Evolutionary conservation across 1,284 basidiomycete species (phyloP), one percentile per base, ranked within the genome.

Genomic region (Puccinia hordei): DNA sequence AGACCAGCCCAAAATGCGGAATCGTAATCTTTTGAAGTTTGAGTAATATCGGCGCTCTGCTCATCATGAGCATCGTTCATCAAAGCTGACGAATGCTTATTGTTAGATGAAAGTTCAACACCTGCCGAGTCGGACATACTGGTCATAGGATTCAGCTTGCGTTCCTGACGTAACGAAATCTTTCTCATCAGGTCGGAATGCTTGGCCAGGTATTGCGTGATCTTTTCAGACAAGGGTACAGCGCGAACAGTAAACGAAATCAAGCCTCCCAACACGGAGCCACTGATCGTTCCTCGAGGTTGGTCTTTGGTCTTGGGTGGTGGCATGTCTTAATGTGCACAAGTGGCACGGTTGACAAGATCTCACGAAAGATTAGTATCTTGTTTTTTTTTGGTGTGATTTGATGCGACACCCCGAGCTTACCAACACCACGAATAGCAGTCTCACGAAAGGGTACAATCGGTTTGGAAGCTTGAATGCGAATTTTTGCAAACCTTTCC

Each of bases 401-500:
- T 59, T 72, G 27, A 61, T 72, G n/a, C 19, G 15, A 12, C 27
- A 6, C 46, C 13, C 22, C 15, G 22, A 55, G 84, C 88, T 81
- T 82, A 92, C 93, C 93, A 82, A 88, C 84, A 3, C 88, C 93
- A 83, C 90, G 92, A 44, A 98, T 89, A 0, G 94, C 93, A 0
- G 96, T 98, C 87, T 99, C 97, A 66, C 97, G 89, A 88, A 98
- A 99, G 0, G 97, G 96, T 5, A 99, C 97, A 74, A 99, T 96
- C 0, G 96, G 95, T 83, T 95, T 91, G 0, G 95, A 98, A 10
- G 92, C 91, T 83, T 96, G 93, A 69, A 99, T 95, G 74, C 93
- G 92, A 73, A 97, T 91, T 81, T 91, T 90, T 0, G 97, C 96
- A 85, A 99, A 99, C 30, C 96, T 89, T 86, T 99, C 97, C 30